Conservation (phyloP, 345 rosid species). For the Excoecaria agallocha region DNA sequence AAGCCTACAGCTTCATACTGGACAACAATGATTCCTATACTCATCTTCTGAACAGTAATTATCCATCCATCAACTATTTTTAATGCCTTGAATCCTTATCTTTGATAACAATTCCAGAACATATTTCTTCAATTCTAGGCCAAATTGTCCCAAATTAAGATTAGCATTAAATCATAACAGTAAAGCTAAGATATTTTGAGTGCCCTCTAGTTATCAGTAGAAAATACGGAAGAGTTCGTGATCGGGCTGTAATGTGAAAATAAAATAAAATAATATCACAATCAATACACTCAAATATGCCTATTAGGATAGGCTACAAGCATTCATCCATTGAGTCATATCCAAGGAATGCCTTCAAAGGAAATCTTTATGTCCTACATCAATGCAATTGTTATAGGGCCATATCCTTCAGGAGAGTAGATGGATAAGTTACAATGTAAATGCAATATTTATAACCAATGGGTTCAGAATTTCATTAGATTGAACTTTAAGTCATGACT, state of each 20-base stretch:
- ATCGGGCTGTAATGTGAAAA: no score
- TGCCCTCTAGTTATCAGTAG: no score
- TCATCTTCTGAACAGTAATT: background rate
- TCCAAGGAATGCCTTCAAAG: background rate
- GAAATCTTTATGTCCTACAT: background rate
- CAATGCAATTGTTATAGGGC: background rate
- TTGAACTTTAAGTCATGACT: background rate
- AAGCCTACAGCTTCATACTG: background rate
- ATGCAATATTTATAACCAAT: background rate
- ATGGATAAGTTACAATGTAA: background rate
- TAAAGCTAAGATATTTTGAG: no score
- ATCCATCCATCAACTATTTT: background rate
- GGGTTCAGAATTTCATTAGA: background rate
- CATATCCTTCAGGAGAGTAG: background rate
- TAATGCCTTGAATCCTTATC: background rate
- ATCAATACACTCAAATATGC: background rate
- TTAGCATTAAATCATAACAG: background rate
- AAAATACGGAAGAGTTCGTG: no score
- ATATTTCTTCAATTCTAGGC: background rate
- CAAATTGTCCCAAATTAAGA: background rate
- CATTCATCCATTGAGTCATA: background rate
- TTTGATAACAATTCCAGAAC: background rate
- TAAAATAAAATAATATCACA: no score
- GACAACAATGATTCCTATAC: no score
- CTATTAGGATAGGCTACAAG: background rate